Conservation (phyloP, 169 alveolate genomes). For the Cryptosporidium muris region DNA sequence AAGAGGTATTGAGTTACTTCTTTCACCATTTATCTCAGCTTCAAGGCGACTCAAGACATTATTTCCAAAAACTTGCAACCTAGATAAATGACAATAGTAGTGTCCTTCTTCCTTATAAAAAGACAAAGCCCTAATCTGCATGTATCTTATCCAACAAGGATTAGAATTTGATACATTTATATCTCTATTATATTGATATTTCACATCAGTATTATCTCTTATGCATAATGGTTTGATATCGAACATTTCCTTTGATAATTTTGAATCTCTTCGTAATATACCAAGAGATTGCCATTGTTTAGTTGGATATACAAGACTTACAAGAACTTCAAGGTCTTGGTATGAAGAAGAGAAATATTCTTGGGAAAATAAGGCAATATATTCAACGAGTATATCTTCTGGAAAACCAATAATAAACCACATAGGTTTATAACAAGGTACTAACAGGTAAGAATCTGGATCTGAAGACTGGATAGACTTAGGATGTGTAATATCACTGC, state of each 20-base stretch:
- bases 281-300: slow-evolving; percentile 62
- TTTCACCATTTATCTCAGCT: slow-evolving; percentile 46
- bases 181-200: neutral
- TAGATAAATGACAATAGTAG: slow-evolving; percentile 46
- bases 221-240: slow-evolving; percentile 41
- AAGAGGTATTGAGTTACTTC: slow-evolving; percentile 50
- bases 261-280: slow-evolving; percentile 31
- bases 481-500: slow-evolving; percentile 53
- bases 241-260: slow-evolving; percentile 56
- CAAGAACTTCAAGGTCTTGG: slow-evolving; percentile 56
- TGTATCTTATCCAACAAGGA: slow-evolving; percentile 69
- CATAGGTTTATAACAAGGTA: slow-evolving; percentile 66
- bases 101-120: slow-evolving; percentile 53
- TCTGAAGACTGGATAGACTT: slow-evolving; percentile 66
- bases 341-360: slow-evolving; percentile 63
- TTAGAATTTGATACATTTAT: slow-evolving; percentile 1
- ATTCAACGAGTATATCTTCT: slow-evolving; percentile 58
- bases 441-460: slow-evolving; percentile 60
- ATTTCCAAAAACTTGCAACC: slow-evolving; percentile 63
- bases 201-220: slow-evolving; percentile 14
- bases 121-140: slow-evolving; percentile 42
- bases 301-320: slow-evolving; percentile 54
- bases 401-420: slow-evolving; percentile 67
- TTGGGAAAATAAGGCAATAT: slow-evolving; percentile 49
- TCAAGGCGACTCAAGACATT: slow-evolving; percentile 46